Evolutionary conservation across 1,284 basidiomycete species (phyloP).

Genomic region (Naganishia sp.): DNA sequence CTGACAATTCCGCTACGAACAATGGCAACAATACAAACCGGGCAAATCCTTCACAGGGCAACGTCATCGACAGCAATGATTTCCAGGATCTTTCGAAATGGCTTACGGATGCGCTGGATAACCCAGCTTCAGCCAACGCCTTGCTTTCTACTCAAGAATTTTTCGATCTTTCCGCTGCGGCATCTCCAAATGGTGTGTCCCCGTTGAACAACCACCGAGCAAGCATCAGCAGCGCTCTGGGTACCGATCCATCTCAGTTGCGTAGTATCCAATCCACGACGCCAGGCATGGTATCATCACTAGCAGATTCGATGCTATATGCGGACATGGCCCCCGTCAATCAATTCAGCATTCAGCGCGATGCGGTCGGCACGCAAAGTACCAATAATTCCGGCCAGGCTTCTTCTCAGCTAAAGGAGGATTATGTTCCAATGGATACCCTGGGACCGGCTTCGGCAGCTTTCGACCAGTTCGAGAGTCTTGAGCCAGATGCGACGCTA

Average conservation of each 20-base stretch:
- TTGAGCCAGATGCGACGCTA: constrained; percentile 33
- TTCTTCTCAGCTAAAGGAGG: background rate
- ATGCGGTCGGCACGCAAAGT: constrained; percentile 3
- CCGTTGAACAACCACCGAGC: constrained; percentile 2
- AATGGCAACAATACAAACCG: background rate
- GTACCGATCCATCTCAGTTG: background rate
- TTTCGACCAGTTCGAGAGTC: constrained; percentile 34
- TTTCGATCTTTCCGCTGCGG: constrained; percentile 32
- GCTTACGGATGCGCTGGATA: constrained; percentile 36
- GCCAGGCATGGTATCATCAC: background rate
- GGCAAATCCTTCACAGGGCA: background rate
- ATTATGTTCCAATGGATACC: constrained; percentile 30
- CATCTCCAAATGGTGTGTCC: constrained; percentile 26
- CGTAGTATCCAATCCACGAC: background rate
- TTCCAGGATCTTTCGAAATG: constrained; percentile 31
- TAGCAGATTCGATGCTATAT: background rate
- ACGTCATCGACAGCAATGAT: constrained; percentile 8
- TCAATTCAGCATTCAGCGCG: background rate
- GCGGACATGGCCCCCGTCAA: background rate
- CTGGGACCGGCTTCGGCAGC: constrained; percentile 33
- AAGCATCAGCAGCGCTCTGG: constrained; percentile 4
- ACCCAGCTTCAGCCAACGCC: constrained; percentile 34
- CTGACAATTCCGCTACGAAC: background rate
- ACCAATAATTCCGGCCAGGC: background rate
- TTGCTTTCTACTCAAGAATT: constrained; percentile 35